phyloP scores from a whole-genome alignment of 1,284 basidiomycete genomes.

The Cryptococcus deneoformans region DNA sequence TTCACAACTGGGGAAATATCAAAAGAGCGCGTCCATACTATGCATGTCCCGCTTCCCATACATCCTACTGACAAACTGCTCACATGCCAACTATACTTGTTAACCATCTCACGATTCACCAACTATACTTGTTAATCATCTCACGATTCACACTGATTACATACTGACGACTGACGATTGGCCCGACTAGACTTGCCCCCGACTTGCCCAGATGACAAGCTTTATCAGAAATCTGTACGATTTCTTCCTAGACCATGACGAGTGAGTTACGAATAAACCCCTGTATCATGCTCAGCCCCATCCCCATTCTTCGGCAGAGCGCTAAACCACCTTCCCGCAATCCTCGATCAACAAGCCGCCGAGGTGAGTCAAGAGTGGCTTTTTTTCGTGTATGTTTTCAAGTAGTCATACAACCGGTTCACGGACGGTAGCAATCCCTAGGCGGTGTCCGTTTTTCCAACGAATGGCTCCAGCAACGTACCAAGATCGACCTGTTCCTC shows the following conservation, averaged over 20 bases:
- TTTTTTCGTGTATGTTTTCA: too few relatives aligned
- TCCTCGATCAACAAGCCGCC: conserved; percentile 28
- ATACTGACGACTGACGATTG: too few relatives aligned
- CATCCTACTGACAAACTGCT: too few relatives aligned
- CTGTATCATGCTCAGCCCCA: too few relatives aligned
- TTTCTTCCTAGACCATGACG: conserved; percentile 15
- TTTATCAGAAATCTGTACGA: conserved; percentile 13
- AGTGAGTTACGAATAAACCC: conserved; percentile 12
- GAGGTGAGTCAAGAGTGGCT: conserved; percentile 11
- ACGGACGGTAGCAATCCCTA: conserved; percentile 13
- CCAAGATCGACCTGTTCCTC: conserved; percentile 16
- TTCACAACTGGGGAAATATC: too few relatives aligned
- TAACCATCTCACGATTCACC: too few relatives aligned
- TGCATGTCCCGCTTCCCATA: too few relatives aligned
- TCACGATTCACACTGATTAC: too few relatives aligned
- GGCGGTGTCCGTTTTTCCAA: conserved; percentile 15
- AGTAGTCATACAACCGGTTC: too few relatives aligned
- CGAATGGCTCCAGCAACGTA: conserved; percentile 22
- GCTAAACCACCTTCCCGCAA: conserved; percentile 14
- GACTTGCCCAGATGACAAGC: conserved; percentile 6
- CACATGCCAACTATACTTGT: too few relatives aligned
- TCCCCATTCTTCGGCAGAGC: conserved; percentile 3
- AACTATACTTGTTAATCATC: too few relatives aligned
- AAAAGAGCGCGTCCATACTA: too few relatives aligned
- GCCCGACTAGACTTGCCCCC: not conserved